A percentile compares a stretch with the other conserved stretches of the same genome.
Conservation (phyloP, 2,329 filamentous ascomycete species). For the Dactylellina leptospora region DNA sequence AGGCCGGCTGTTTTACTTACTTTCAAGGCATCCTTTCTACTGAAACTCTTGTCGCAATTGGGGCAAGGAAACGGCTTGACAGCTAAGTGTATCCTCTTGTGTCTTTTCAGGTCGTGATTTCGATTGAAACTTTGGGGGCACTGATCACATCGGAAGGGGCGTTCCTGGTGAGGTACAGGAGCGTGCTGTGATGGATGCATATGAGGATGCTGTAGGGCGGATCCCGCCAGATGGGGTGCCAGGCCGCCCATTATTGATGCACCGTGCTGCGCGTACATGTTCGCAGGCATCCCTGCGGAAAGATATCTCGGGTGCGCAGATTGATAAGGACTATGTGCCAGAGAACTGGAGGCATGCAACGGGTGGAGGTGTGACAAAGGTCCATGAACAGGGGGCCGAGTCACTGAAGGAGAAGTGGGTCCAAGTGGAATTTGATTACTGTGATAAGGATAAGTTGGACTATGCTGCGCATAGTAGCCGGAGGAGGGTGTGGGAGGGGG, state of each 20-base stretch:
- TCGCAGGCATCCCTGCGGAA: slow-evolving; percentile 27
- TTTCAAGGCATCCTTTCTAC: slow-evolving; percentile 94
- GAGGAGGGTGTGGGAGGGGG: slow-evolving; percentile 49
- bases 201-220: slow-evolving; percentile 31
- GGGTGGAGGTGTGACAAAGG: slow-evolving; percentile 39
- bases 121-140: slow-evolving; percentile 94
- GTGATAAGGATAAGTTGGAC: slow-evolving; percentile 36
- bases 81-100: slow-evolving; percentile 92
- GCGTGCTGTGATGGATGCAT: slow-evolving; percentile 59
- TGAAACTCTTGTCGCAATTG: slow-evolving; percentile 95
- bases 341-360: slow-evolving; percentile 31
- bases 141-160: slow-evolving; percentile 92
- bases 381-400: slow-evolving; percentile 14
- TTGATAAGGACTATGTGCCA: slow-evolving; percentile 32
- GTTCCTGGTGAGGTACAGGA: slow-evolving; percentile 70
- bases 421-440: slow-evolving; percentile 36
- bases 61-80: slow-evolving; percentile 95
- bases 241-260: slow-evolving; percentile 52
- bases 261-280: slow-evolving; percentile 48
- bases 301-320: slow-evolving; percentile 39
- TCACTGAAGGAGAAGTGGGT: slow-evolving; percentile 27
- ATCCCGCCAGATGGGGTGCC: slow-evolving; percentile 32
- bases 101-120: slow-evolving; percentile 94
- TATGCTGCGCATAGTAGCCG: slow-evolving; percentile 44
- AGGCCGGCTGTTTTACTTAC: too few relatives aligned